Base-by-base conservation (phyloP, 108 stramenopile genomes). In the Nannochloropsis oceanica region DNA sequence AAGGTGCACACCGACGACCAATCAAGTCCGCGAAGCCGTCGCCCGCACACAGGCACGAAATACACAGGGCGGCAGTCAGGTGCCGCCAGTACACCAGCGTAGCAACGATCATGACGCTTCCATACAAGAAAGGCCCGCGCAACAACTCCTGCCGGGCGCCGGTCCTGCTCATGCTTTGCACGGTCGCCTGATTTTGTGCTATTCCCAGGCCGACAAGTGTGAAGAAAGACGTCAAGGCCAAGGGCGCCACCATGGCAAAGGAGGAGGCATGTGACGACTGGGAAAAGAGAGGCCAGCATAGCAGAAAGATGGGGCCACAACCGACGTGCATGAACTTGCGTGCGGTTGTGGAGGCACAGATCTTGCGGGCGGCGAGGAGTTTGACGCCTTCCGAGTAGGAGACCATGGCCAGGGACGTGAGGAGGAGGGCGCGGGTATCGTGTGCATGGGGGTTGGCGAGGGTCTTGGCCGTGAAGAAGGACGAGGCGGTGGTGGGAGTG, bases 271-370 rank as follows among this genome's bases (percentile, higher is more conserved):
- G 25, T 25, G 82, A 12, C 44, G 43, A 44, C 12, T 2, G 22
- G 34, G 34, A 42, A 42, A 82, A 82, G 12, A 82, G 22, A 1
- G 81, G 81, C 81, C 81, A 82, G 34, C 81, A 82, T 2, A 82
- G 82, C 43, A 83, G 43, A 43, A 25, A 83, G 44, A 83, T 12
- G 14, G 43, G 43, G 82, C 82, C 82, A 9, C 43, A 42, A n/a
- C 82, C 43, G n/a, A 44, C 11, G 82, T 83, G 82, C 82, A 83
- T 83, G n/a, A 44, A 8, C 82, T 83, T 83, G 42, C 82, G 82
- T 13, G 82, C 82, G n/a, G 43, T 73, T n/a, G 59, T 73, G n/a
- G 59, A 73, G n/a, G 59, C 59, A 9, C 59, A 73, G n/a, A 73
- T 73, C 18, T 73, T 73, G n/a, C 59, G 59, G 2, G 59, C 10